These are phyloP conservation scores for Chrysochromulina parva DNA, from an alignment of 78 protist genomes.

Conservation along the genomic window DNA sequence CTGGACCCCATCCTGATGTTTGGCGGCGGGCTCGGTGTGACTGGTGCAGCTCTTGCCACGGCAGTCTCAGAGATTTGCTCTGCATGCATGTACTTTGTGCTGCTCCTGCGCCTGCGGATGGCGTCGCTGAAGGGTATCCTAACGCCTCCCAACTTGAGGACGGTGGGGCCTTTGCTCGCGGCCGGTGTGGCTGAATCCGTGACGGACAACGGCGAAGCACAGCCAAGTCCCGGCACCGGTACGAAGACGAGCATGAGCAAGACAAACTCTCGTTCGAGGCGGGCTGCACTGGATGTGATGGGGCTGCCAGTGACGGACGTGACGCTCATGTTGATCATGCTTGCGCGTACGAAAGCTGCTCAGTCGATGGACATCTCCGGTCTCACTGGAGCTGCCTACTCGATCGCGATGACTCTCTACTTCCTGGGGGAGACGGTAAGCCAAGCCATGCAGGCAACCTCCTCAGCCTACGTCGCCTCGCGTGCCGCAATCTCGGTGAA, in stretches of 20 bases:
- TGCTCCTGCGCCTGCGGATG: not conserved
- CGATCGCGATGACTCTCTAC: not conserved
- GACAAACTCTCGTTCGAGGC: too few relatives aligned
- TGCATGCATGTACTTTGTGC: not conserved
- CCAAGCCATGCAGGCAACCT: not conserved
- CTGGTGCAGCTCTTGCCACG: constrained; percentile 1
- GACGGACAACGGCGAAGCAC: too few relatives aligned
- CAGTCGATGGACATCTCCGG: not conserved
- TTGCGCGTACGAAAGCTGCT: not conserved
- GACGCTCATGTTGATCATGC: not conserved
- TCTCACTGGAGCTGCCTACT: not conserved
- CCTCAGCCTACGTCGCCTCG: not conserved
- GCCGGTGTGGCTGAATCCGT: not conserved
- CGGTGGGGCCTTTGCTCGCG: not conserved
- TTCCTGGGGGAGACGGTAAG: not conserved
- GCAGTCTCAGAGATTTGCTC: not conserved
- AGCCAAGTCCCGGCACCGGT: too few relatives aligned
- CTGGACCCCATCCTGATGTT: not conserved
- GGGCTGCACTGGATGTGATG: not conserved
- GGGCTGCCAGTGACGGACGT: not conserved
- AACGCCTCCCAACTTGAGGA: not conserved
- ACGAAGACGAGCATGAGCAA: too few relatives aligned
- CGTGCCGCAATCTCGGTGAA: not conserved
- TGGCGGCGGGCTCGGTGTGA: not conserved
- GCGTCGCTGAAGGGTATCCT: not conserved